Evolutionary conservation across 2,329 filamentous ascomycete genomes (phyloP).

Genomic region (Echinosphaeria canescens): DNA sequence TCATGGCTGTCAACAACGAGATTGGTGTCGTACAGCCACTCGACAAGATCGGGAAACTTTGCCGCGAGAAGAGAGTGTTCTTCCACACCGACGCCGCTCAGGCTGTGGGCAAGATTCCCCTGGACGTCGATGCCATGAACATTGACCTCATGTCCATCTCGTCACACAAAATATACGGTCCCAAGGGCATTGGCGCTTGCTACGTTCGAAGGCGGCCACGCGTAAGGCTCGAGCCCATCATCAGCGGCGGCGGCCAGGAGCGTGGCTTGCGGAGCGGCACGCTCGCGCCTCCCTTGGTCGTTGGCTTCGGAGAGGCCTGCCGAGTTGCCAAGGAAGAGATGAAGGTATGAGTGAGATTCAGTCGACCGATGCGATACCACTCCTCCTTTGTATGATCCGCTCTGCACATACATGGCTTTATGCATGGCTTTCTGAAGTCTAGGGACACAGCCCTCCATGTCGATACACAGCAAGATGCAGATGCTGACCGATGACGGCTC

Average conservation of each 20-base stretch:
- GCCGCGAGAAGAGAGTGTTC: slow-evolving; percentile 80
- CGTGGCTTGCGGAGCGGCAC: slow-evolving; percentile 88
- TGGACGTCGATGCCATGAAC: slow-evolving; percentile 96
- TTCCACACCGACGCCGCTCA: slow-evolving; percentile 97
- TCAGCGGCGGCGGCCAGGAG: slow-evolving; percentile 91
- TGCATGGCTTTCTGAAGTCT: slow-evolving; percentile 79
- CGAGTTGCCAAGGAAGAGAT: slow-evolving; percentile 81
- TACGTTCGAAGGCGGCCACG: slow-evolving; percentile 83
- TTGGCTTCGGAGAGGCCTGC: slow-evolving; percentile 91
- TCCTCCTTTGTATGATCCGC: too few species aligned
- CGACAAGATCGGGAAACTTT: slow-evolving; percentile 81
- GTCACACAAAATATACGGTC: slow-evolving; percentile 95
- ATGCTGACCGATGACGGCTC: slow-evolving; percentile 1
- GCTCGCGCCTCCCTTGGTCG: slow-evolving; percentile 67
- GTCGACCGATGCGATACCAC: slow-evolving; percentile 6
- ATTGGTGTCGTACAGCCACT: slow-evolving; percentile 98
- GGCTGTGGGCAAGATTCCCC: slow-evolving; percentile 93
- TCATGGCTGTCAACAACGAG: slow-evolving; percentile 99
- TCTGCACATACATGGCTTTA: too few species aligned
- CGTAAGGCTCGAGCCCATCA: slow-evolving; percentile 87
- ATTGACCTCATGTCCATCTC: slow-evolving; percentile 98
- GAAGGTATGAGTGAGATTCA: slow-evolving; percentile 39
- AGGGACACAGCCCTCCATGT: slow-evolving; percentile 34
- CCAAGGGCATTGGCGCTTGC: slow-evolving; percentile 92
- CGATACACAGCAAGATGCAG: slow-evolving; percentile 51